Evolutionary conservation across 768 basidiomycete genomes (phyloP).

Genomic region (Pleurotus eryngii): DNA sequence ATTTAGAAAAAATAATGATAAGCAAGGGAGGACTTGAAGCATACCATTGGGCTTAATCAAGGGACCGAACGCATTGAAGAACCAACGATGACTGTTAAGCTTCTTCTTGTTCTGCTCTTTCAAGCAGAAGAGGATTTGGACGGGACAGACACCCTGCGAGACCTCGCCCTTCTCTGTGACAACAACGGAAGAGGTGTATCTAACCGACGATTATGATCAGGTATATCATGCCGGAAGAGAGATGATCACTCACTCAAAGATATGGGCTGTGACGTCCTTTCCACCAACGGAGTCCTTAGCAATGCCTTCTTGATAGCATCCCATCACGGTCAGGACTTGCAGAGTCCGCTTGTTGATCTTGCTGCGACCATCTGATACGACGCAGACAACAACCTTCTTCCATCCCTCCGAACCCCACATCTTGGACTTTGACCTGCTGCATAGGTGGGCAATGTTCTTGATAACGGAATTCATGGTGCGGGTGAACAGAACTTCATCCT

Average conservation of each 20-base stretch:
- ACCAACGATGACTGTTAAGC: conserved; percentile 94
- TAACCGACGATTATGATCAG: conserved; percentile 19
- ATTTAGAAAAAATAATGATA: not conserved
- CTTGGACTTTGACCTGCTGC: conserved; percentile 65
- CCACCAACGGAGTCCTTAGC: conserved; percentile 86
- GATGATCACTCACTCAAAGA: conserved; percentile 66
- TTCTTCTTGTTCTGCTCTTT: conserved; percentile 99
- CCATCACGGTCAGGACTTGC: conserved; percentile 87
- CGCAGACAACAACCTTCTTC: conserved; percentile 87
- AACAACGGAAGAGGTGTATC: conserved; percentile 76
- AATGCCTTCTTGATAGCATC: conserved; percentile 85
- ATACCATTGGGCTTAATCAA: conserved; percentile 79
- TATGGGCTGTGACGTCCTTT: conserved; percentile 90
- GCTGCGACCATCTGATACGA: conserved; percentile 81
- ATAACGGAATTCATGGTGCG: conserved; percentile 87
- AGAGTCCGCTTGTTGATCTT: conserved; percentile 90
- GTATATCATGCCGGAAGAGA: not conserved
- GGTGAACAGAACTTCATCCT: conserved; percentile 77
- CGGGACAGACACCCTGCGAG: conserved; percentile 67
- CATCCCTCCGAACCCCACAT: conserved; percentile 87
- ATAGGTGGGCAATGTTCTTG: conserved; percentile 83
- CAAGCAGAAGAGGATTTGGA: conserved; percentile 87
- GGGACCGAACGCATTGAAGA: conserved; percentile 94
- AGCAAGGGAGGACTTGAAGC: conserved; percentile 11
- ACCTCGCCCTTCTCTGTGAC: conserved; percentile 82